phyloP scores from a whole-genome alignment of 2,329 filamentous ascomycete species.

The Aspergillus vadensis region DNA sequence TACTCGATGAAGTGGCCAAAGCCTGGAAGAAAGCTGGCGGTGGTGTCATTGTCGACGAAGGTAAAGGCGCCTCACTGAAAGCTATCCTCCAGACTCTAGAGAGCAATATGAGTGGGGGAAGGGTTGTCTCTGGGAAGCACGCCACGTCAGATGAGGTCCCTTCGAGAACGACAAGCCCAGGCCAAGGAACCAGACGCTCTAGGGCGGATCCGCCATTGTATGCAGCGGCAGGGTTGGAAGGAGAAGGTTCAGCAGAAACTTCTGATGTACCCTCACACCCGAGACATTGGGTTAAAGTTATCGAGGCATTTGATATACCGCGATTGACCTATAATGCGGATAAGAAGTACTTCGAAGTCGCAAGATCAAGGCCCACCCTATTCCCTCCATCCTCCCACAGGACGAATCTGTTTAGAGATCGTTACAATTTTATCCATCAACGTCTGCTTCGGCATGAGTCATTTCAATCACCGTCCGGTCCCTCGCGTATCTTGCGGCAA shows the following conservation, averaged over 20 bases:
- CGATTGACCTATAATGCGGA: constrained; percentile 48
- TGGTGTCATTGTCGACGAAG: constrained; percentile 86
- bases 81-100: constrained; percentile 82
- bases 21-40: constrained; percentile 89
- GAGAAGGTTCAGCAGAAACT: constrained; percentile 56
- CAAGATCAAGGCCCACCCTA: constrained; percentile 66
- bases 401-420: constrained; percentile 81
- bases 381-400: constrained; percentile 79
- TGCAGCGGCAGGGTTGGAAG: constrained; percentile 45
- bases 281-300: constrained; percentile 78
- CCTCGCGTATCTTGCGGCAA: constrained; percentile 58
- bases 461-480: constrained; percentile 80
- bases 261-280: constrained; percentile 68
- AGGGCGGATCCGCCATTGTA: constrained; percentile 31
- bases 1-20: constrained; percentile 87
- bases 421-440: constrained; percentile 90
- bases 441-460: constrained; percentile 88
- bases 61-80: constrained; percentile 66
- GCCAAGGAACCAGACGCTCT: constrained; percentile 54
- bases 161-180: constrained; percentile 40
- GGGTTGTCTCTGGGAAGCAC: constrained; percentile 52
- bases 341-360: constrained; percentile 89
- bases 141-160: constrained; percentile 24
- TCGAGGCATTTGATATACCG: constrained; percentile 84
- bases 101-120: constrained; percentile 85